phyloP scores from a whole-genome alignment of 768 basidiomycete genomes.

The Chlorophyllum brunneum region DNA sequence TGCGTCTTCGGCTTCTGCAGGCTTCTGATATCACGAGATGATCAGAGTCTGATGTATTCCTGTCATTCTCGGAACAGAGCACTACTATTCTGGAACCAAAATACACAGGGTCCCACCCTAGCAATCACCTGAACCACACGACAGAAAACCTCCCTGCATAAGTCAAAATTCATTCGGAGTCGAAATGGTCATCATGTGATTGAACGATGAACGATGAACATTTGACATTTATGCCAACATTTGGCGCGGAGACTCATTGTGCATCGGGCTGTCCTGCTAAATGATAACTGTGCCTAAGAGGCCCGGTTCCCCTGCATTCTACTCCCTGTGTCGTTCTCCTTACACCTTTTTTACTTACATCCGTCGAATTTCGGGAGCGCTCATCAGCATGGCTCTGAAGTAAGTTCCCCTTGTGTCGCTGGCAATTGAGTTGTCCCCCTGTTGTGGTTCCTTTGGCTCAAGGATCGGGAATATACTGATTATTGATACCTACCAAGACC shows the following conservation, averaged over 20 bases:
- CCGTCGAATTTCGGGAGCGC: not conserved
- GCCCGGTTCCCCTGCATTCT: not conserved
- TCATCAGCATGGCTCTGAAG: constrained; percentile 5
- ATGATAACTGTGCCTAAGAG: not conserved
- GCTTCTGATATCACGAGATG: no score
- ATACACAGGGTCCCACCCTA: no score
- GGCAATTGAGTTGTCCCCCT: not conserved
- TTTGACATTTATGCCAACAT: constrained; percentile 4
- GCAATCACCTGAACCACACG: no score
- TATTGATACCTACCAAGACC: constrained; percentile 23
- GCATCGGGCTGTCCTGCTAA: not conserved
- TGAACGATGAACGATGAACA: not conserved
- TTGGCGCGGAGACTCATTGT: constrained; percentile 12
- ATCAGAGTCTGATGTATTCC: no score
- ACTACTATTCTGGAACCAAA: no score
- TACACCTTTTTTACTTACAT: not conserved
- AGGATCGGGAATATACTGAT: not conserved
- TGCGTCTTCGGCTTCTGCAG: no score
- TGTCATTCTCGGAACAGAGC: no score
- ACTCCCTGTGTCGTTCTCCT: not conserved
- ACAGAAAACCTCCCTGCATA: no score
- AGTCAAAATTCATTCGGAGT: constrained; percentile 10
- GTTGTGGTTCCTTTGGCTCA: not conserved
- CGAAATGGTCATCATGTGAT: constrained; percentile 11
- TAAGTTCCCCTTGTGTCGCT: constrained; percentile 5